Evolutionary conservation across 257 asterid species (phyloP).

Genomic region (Striga asiatica): DNA sequence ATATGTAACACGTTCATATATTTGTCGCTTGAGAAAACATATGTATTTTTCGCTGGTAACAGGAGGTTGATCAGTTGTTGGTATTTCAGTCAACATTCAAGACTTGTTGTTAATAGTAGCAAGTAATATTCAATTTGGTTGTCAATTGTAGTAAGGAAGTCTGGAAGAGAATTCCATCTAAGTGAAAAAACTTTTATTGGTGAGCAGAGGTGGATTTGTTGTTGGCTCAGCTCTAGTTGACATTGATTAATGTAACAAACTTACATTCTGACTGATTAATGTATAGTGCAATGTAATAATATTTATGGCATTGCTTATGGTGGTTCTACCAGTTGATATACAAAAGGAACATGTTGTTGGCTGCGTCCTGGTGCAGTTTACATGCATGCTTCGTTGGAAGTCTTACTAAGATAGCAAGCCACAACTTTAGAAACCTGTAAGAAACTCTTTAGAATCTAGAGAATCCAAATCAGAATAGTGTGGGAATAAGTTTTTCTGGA

Average conservation of each 20-base stretch:
- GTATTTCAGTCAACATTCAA: background rate
- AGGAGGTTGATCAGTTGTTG: background rate
- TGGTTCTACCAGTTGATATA: background rate
- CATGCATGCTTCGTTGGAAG: background rate
- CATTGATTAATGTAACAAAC: background rate
- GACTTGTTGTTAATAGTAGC: background rate
- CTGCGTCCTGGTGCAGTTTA: too few species aligned
- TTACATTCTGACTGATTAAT: background rate
- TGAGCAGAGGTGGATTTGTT: background rate
- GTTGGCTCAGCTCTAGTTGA: background rate
- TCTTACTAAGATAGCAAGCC: background rate
- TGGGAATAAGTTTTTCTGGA: too few species aligned
- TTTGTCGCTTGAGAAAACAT: background rate
- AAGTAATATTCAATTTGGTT: background rate
- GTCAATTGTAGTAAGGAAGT: too few species aligned
- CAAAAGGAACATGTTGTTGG: background rate
- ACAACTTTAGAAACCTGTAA: background rate
- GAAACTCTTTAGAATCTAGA: background rate
- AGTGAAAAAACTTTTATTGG: background rate
- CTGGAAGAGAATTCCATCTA: background rate
- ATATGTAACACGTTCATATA: conserved; percentile 9
- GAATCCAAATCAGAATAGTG: background rate
- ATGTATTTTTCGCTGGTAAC: background rate
- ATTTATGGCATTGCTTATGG: background rate
- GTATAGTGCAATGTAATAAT: background rate